phyloP scores from a whole-genome alignment of 2,329 filamentous ascomycete genomes.

The Ceratocystis alfenasii region DNA sequence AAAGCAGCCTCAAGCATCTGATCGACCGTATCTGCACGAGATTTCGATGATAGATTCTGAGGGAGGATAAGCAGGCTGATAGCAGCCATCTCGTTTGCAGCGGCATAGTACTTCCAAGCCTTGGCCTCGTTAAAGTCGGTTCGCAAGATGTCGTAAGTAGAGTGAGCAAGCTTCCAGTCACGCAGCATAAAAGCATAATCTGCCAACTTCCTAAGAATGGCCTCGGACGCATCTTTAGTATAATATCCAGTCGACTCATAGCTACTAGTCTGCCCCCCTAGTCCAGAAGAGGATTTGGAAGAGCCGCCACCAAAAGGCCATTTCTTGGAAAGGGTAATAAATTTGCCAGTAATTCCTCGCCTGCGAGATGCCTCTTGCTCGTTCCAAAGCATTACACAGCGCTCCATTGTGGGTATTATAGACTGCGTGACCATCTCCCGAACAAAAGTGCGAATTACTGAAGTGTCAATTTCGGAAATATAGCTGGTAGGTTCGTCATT shows the following conservation, averaged over 20 bases:
- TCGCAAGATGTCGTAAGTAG: slow-evolving; percentile 80
- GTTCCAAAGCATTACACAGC: slow-evolving; percentile 83
- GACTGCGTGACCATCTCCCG: slow-evolving; percentile 94
- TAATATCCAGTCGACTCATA: slow-evolving; percentile 80
- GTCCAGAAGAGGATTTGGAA: slow-evolving; percentile 39
- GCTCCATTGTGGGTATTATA: slow-evolving; percentile 91
- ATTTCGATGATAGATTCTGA: slow-evolving; percentile 58
- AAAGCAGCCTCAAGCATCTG: slow-evolving; percentile 79
- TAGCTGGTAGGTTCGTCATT: slow-evolving; percentile 62
- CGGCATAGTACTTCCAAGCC: slow-evolving; percentile 91
- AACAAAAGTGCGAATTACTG: slow-evolving; percentile 76
- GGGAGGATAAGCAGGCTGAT: slow-evolving; percentile 70
- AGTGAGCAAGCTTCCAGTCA: slow-evolving; percentile 86
- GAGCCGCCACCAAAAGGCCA: slow-evolving; percentile 70
- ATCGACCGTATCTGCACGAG: slow-evolving; percentile 68
- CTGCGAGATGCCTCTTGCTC: slow-evolving; percentile 88
- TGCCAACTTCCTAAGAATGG: slow-evolving; percentile 80
- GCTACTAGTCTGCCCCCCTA: background rate
- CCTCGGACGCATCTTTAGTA: slow-evolving; percentile 70
- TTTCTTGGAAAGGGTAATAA: slow-evolving; percentile 84
- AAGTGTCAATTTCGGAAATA: slow-evolving; percentile 85
- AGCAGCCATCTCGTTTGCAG: slow-evolving; percentile 88
- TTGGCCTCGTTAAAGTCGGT: slow-evolving; percentile 90
- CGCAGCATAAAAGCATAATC: slow-evolving; percentile 96
- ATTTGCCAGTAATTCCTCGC: slow-evolving; percentile 79